These are phyloP conservation scores for Rhodomyrtus psidioides DNA, from an alignment of 441 rosid genomes.

Conservation along the genomic window DNA sequence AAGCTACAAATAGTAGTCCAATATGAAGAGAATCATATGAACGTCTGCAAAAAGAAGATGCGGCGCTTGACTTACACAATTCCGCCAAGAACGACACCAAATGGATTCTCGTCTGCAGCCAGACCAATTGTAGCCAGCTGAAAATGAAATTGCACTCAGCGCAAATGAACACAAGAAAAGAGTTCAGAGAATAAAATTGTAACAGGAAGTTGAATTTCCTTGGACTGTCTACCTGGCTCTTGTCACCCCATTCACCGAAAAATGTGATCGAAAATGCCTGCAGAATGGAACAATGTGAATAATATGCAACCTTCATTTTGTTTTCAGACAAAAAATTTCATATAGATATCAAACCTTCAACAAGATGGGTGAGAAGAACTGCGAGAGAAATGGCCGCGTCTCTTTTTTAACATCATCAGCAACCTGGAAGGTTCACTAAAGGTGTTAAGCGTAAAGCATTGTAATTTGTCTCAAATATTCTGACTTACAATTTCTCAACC, in stretches of 20 bases:
- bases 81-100: constrained; percentile 92
- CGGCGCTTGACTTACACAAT: constrained; percentile 42
- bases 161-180: constrained; percentile 1
- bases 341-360: constrained; percentile 50
- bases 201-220: not conserved
- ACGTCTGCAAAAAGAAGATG: not conserved
- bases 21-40: not conserved
- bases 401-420: constrained; percentile 75
- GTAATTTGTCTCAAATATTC: not conserved
- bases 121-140: constrained; percentile 95
- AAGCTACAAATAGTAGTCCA: not conserved
- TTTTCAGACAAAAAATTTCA: not conserved
- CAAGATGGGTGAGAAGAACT: constrained; percentile 82
- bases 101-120: constrained; percentile 91
- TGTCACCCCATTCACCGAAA: constrained; percentile 99
- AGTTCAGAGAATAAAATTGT: not conserved
- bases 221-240: constrained; percentile 66
- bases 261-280: constrained; percentile 96
- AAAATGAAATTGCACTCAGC: constrained; percentile 6
- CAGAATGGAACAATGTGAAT: constrained; percentile 8
- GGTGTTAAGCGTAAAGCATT: not conserved
- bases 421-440: constrained; percentile 25
- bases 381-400: constrained; percentile 55
- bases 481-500: not conserved
- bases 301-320: not conserved